phyloP scores from a whole-genome alignment of 768 basidiomycete species.

The Macrolepiota albuminosa region DNA sequence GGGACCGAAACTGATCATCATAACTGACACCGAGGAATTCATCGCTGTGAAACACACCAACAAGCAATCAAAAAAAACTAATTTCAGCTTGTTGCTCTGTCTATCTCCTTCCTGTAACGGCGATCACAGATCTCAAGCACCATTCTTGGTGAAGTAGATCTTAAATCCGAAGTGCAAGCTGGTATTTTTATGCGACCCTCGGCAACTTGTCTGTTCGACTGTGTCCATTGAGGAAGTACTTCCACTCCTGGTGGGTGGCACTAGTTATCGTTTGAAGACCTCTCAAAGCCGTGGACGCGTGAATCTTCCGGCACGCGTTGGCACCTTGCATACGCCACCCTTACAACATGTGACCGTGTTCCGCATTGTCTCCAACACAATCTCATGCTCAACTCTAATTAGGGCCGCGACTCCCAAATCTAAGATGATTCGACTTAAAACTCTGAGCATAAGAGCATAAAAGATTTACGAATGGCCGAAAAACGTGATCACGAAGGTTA shows the following conservation, averaged over 20 bases:
- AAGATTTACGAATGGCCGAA: not conserved
- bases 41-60: not conserved
- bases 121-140: not conserved
- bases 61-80: not conserved
- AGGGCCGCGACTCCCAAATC: not conserved
- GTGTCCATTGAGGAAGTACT: not conserved
- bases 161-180: not conserved
- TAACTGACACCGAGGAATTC: slow-evolving; percentile 1
- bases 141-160: not conserved
- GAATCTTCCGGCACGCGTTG: not conserved
- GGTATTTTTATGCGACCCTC: not conserved
- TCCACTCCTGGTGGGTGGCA: not conserved
- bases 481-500: slow-evolving; percentile 7
- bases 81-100: not conserved
- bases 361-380: not conserved
- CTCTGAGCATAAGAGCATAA: slow-evolving; percentile 3
- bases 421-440: slow-evolving; percentile 4
- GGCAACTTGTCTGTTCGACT: not conserved
- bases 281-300: not conserved
- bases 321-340: slow-evolving; percentile 5
- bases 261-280: not conserved
- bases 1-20: not conserved
- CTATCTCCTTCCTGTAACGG: not conserved
- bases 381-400: not conserved
- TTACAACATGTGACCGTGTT: slow-evolving; percentile 8